Percentiles rank a stretch among this genome's conserved stretches.
Evolutionary conservation across 1,284 basidiomycete genomes (phyloP).

Genomic region (Termitomyces sp.): DNA sequence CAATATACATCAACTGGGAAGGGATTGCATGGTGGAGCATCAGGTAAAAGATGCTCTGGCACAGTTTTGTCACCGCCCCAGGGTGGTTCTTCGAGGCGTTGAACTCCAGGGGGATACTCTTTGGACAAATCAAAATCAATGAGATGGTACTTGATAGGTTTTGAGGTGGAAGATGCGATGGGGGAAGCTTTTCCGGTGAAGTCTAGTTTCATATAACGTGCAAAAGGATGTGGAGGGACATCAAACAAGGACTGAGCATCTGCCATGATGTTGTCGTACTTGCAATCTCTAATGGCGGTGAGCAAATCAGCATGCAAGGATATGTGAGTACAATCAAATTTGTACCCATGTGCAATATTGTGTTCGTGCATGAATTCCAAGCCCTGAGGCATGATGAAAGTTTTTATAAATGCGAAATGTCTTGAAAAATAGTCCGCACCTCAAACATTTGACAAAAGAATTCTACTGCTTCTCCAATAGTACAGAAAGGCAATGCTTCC

Average conservation of each 20-base stretch:
- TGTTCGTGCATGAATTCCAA: constrained; percentile 1
- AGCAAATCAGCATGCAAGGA: background rate
- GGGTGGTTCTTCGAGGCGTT: background rate
- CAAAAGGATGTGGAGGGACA: constrained; percentile 24
- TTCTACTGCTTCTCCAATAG: constrained; percentile 28
- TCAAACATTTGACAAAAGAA: constrained; percentile 29
- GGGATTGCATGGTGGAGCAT: constrained; percentile 23
- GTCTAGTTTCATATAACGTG: constrained; percentile 17
- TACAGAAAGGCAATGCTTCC: constrained; percentile 21
- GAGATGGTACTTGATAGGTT: constrained; percentile 29
- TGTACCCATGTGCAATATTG: background rate
- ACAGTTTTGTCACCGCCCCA: constrained; percentile 30
- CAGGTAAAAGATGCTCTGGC: constrained; percentile 24
- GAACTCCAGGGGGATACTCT: constrained; percentile 9
- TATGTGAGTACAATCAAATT: background rate
- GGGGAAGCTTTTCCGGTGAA: constrained; percentile 7
- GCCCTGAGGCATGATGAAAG: constrained; percentile 4
- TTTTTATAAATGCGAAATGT: background rate
- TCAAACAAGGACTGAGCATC: constrained; percentile 26
- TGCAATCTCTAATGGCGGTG: constrained; percentile 33
- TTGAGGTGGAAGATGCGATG: constrained; percentile 21
- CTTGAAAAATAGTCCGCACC: constrained; percentile 8
- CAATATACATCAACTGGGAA: constrained; percentile 34
- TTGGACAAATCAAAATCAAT: constrained; percentile 24
- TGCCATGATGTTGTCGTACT: constrained; percentile 34